Percentiles rank a stretch among this genome's conserved stretches.
phyloP scores from a whole-genome alignment of 257 asterid genomes.

The Gentiana macrophylla region DNA sequence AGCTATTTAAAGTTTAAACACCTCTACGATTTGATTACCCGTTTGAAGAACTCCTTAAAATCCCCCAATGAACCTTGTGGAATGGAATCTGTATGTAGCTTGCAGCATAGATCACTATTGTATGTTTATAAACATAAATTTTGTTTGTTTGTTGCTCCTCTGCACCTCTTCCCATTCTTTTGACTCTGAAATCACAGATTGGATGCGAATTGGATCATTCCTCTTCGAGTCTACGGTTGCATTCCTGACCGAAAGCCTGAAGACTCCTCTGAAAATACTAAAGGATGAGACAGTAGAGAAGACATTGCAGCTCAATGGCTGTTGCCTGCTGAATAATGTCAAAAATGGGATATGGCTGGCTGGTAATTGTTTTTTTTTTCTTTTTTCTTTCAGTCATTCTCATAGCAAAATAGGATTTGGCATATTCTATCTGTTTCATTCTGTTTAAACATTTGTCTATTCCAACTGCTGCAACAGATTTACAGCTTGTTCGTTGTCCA shows the following conservation, averaged over 20 bases:
- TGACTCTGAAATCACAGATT: conserved; percentile 28
- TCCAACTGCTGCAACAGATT: conserved; percentile 37
- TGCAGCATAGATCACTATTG: conserved; percentile 2
- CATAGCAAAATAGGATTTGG: conserved; percentile 1
- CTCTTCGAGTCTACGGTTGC: conserved; percentile 57
- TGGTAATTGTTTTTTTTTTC: conserved; percentile 36
- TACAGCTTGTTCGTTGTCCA: conserved; percentile 97
- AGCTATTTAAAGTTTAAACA: no score
- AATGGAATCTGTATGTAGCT: neutral
- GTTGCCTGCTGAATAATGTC: conserved; percentile 47
- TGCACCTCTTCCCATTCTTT: neutral
- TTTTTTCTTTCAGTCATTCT: conserved; percentile 6
- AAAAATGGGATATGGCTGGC: conserved; percentile 96
- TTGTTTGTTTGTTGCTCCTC: neutral
- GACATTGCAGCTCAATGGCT: conserved; percentile 36
- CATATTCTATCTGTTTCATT: neutral
- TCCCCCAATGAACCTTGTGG: neutral
- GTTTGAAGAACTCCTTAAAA: neutral
- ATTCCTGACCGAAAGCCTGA: conserved; percentile 49
- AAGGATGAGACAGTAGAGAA: conserved; percentile 29
- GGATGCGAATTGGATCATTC: conserved; percentile 96
- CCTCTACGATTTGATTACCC: no score
- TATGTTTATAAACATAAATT: conserved; percentile 7
- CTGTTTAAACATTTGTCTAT: neutral
- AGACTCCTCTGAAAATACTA: conserved; percentile 32